These are phyloP conservation scores for Rosa hybrid DNA, from an alignment of 331 rosid species.

Conservation along the genomic window DNA sequence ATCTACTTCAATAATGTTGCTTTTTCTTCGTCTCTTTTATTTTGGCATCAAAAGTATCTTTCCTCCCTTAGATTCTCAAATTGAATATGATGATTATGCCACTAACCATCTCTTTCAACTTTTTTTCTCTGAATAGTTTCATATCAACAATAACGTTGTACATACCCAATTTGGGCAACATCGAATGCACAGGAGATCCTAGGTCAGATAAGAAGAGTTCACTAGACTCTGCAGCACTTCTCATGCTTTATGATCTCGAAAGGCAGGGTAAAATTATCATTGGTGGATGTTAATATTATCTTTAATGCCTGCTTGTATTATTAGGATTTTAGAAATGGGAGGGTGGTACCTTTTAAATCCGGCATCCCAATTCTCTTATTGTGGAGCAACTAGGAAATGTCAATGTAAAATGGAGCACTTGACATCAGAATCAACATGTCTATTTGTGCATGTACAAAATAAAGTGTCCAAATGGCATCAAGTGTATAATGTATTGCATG, in stretches of 20 bases:
- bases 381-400: neutral
- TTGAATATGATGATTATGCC: constrained; percentile 48
- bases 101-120: constrained; percentile 31
- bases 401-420: neutral
- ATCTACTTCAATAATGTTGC: neutral
- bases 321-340: constrained; percentile 2
- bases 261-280: constrained; percentile 54
- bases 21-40: neutral
- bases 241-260: constrained; percentile 64
- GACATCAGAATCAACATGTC: neutral
- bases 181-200: constrained; percentile 70
- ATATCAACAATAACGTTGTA: constrained; percentile 55
- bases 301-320: neutral
- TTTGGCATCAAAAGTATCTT: neutral
- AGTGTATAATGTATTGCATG: neutral
- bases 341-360: constrained; percentile 2
- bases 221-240: constrained; percentile 65
- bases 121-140: constrained; percentile 41
- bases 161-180: constrained; percentile 59
- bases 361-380: neutral
- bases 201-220: constrained; percentile 85
- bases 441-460: neutral
- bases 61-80: constrained; percentile 40
- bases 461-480: neutral
- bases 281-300: constrained; percentile 23